Evolutionary conservation across 768 basidiomycete species (phyloP), one percentile per base, ranked within the genome.

Genomic region (Macrocybe gigantea): DNA sequence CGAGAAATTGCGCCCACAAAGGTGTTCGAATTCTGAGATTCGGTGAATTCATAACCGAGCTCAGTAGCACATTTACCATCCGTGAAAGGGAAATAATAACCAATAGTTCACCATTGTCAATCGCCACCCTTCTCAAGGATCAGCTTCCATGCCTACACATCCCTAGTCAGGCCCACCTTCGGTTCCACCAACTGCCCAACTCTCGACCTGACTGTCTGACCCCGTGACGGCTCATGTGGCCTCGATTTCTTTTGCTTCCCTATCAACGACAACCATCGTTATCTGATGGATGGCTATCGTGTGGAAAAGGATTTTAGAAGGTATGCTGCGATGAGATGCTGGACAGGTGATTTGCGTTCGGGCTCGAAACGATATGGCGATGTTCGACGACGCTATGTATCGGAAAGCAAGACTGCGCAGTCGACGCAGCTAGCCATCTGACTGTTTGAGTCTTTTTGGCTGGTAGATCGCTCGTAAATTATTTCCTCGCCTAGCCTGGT

Each of bases 211-310:
- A 22, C 22, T 22, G 22, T 22, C 22, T n/a, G 14, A 34, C 44
- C 51, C 42, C 47, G 47, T 53, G 51, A 55, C 12, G 39, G 41
- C 12, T 32, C 39, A 37, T 50, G 51, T 52, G 48, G 37, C 42
- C 39, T 31, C n/a, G 31, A 29, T n/a, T 42, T 34, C 35, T 50
- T 39, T 39, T 47, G 45, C 39, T 38, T 33, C 15, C 29, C 34
- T 44, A 50, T 51, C 47, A 11, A 11, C 30, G 37, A 40, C 11
- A 47, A 22, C 49, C 12, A 49, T 49, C 48, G 44, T 49, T 49
- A 47, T 51, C 50, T 49, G 53, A 54, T 54, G 50, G 38, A 53
- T 37, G n/a, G 41, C 43, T 36, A 11, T 41, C 33, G 39, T 37
- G 35, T 45, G 41, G 39, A 37, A 35, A 35, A 7, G 13, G 32